Base-by-base conservation (phyloP, 441 rosid genomes). In the Theobroma grandiflorum region DNA sequence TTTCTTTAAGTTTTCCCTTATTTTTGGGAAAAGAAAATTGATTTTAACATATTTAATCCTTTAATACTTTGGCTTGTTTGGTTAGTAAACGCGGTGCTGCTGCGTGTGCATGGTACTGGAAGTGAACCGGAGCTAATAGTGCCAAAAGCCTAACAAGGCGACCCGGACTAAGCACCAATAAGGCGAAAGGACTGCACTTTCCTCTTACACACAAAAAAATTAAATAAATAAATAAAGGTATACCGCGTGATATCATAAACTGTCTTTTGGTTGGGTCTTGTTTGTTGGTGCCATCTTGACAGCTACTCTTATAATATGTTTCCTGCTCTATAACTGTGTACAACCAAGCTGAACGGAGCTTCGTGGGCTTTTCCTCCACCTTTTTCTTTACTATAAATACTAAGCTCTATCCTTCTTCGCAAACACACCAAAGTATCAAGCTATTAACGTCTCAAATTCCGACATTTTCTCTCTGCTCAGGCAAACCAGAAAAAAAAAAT, bases 241-340 rank as follows among this genome's bases (percentile, higher is more conserved):
- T 18, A 57, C 26, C 47, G 74, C 74, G 65, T 77, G n/a, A 38
- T 63, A 64, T 6, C 68, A 65, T 49, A n/a, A 52, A 37, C 33
- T 1, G 14, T 22, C 4, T 66, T 33, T 53, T 22, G 50, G 43
- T 35, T 18, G 63, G 43, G 10, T n/a, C 49, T 8, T 35, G 20
- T 14, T 47, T 10, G 59, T 8, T 18, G 4, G 43, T 50, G 79
- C 62, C 0, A 37, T 66, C 0, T 20, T 66, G 45, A 40, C 49
- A 38, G 49, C 47, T 76, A 57, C 42, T 4, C 22, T 40, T 22
- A 26, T 26, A 26, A 26, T 26, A 26, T 26, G 31, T 3, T 49
- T 49, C 20, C 0, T 26, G 5, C 8, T 4, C 26, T 40, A 68
- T 75, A 78, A 33, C 80, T 69, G 75, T 31, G n/a, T 12, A 40